A percentile compares a stretch with the other conserved stretches of the same genome.
Conservation (phyloP, 306 rosid species). For the Casuarina cunninghamiana region DNA sequence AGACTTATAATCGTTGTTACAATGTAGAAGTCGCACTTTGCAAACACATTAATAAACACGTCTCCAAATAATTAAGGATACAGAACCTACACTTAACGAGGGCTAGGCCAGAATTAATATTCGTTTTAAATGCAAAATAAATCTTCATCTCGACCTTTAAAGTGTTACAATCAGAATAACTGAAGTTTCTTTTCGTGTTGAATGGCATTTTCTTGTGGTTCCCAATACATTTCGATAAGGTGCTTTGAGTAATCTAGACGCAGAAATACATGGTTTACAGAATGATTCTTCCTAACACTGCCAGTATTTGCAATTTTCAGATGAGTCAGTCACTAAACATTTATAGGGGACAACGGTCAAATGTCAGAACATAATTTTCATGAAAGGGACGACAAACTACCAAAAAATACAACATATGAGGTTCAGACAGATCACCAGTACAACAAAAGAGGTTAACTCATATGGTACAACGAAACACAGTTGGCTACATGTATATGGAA, state of each 20-base stretch:
- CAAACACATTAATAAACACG: too few species aligned
- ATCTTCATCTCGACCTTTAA: too few species aligned
- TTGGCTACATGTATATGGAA: slow-evolving; percentile 37
- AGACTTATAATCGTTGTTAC: too few species aligned
- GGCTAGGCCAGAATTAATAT: too few species aligned
- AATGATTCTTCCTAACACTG: not conserved
- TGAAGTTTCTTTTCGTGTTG: too few species aligned
- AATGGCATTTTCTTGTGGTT: too few species aligned
- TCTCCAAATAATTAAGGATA: too few species aligned
- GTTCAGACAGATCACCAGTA: slow-evolving; percentile 46
- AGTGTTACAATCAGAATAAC: too few species aligned
- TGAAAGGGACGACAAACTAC: slow-evolving; percentile 1
- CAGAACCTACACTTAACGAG: too few species aligned
- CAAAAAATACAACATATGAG: slow-evolving; percentile 30
- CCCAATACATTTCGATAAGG: not conserved
- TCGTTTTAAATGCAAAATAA: too few species aligned
- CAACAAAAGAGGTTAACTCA: slow-evolving; percentile 45
- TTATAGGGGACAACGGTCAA: slow-evolving; percentile 31
- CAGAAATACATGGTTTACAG: not conserved
- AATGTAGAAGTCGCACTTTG: too few species aligned
- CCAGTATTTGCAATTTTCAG: not conserved
- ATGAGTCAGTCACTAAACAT: slow-evolving; percentile 26
- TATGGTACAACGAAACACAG: slow-evolving; percentile 77
- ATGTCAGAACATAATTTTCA: not conserved
- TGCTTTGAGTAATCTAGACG: not conserved